Evolutionary conservation across 2,329 filamentous ascomycete genomes (phyloP).

Genomic region (Parastagonospora avenae): DNA sequence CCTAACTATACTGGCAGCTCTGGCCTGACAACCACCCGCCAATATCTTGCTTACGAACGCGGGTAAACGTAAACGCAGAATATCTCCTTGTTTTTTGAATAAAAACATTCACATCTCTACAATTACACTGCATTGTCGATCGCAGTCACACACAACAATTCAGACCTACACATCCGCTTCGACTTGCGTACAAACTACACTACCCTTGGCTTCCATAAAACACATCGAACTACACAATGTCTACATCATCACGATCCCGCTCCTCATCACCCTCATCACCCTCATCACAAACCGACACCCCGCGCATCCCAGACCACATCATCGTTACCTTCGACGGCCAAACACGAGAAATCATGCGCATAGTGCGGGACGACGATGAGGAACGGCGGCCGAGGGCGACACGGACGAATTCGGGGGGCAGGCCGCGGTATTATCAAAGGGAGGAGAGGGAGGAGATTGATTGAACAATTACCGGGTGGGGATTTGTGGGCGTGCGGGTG

Average conservation of each 20-base stretch:
- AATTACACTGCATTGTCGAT: not conserved
- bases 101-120: too few relatives aligned
- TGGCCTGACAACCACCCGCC: too few relatives aligned
- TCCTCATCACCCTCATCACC: conserved; percentile 9
- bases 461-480: not conserved
- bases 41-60: too few relatives aligned
- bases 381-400: conserved; percentile 3
- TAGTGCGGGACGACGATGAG: conserved; percentile 15
- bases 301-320: conserved; percentile 31
- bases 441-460: conserved; percentile 1
- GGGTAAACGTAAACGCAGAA: too few relatives aligned
- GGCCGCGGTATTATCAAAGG: conserved; percentile 18
- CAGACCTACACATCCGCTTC: too few relatives aligned
- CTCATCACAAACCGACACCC: conserved; percentile 13
- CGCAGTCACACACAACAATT: not conserved
- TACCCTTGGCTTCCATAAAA: not conserved
- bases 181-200: too few relatives aligned
- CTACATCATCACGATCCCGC: not conserved
- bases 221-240: not conserved
- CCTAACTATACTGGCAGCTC: too few relatives aligned
- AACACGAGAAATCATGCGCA: conserved; percentile 30
- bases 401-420: conserved; percentile 6
- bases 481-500: too few relatives aligned
- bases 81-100: too few relatives aligned
- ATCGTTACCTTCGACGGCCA: conserved; percentile 36